These are phyloP conservation scores for Hirschioporus abietinus DNA, from an alignment of 768 basidiomycete genomes.

Conservation along the genomic window DNA sequence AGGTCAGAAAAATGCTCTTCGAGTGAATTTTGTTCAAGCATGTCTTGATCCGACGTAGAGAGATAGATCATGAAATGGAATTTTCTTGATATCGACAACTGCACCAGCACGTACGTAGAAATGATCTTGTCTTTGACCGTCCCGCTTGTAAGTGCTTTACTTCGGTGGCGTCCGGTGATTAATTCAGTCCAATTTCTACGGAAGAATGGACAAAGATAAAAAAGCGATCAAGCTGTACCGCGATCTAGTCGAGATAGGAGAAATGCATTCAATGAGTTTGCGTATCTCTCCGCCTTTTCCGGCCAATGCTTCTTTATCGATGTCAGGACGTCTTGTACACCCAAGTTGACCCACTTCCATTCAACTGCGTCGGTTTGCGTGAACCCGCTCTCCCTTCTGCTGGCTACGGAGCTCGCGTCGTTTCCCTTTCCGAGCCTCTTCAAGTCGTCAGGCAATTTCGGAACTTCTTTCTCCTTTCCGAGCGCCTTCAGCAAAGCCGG, in stretches of 20 bases:
- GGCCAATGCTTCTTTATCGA: neutral
- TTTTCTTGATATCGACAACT: no score
- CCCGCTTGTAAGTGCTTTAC: no score
- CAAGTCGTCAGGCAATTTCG: neutral
- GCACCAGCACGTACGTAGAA: no score
- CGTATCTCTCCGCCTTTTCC: neutral
- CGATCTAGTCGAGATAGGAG: neutral
- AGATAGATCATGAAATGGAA: no score
- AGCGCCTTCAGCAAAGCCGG: neutral
- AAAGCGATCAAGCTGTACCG: neutral
- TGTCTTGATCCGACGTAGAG: no score
- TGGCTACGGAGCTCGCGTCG: neutral
- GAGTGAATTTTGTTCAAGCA: no score
- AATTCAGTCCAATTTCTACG: neutral
- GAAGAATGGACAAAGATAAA: neutral
- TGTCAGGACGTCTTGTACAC: neutral
- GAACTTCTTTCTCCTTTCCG: neutral
- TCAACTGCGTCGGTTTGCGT: neutral
- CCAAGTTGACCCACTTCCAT: constrained; percentile 3
- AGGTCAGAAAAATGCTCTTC: no score
- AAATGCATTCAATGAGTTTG: neutral
- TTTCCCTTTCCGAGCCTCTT: neutral
- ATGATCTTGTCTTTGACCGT: no score
- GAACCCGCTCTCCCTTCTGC: neutral
- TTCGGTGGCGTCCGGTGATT: neutral